phyloP scores from a whole-genome alignment of 73 alveolate genomes.

The Tetrahymena borealis region DNA sequence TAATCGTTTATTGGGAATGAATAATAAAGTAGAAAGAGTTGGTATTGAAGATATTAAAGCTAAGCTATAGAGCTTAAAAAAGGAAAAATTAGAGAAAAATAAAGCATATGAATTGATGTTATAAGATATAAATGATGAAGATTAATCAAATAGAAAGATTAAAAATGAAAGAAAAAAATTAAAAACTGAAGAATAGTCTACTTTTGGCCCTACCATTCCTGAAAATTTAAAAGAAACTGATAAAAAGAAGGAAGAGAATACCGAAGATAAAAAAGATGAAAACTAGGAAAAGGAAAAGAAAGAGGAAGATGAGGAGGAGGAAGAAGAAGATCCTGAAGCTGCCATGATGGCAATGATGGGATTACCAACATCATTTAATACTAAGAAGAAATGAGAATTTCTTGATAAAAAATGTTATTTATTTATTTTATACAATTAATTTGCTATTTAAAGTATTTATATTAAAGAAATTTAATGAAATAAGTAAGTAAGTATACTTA shows the following conservation, averaged over 20 bases:
- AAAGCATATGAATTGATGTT: neutral
- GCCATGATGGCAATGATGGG: conserved; percentile 2
- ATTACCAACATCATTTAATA: neutral
- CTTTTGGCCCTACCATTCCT: neutral
- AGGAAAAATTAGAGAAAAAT: neutral
- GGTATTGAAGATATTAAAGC: neutral
- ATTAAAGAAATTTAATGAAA: too few species aligned
- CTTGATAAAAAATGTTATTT: neutral
- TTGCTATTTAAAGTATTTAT: too few species aligned
- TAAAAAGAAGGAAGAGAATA: neutral
- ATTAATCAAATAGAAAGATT: neutral
- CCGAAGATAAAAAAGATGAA: neutral
- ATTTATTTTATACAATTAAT: too few species aligned
- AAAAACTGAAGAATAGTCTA: neutral
- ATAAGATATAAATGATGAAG: neutral
- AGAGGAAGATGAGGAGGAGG: neutral
- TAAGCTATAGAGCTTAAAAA: neutral
- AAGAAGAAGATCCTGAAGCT: neutral
- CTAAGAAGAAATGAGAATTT: neutral
- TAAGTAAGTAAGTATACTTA: too few species aligned
- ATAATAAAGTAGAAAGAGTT: conserved; percentile 30
- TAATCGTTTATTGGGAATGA: conserved; percentile 25
- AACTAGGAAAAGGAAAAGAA: neutral
- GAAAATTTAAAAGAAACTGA: neutral
- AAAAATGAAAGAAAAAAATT: neutral